Percentiles rank a stretch among this genome's conserved stretches.
phyloP scores from a whole-genome alignment of 192 early-diverging fungal species.

The Dissophora globulifera region DNA sequence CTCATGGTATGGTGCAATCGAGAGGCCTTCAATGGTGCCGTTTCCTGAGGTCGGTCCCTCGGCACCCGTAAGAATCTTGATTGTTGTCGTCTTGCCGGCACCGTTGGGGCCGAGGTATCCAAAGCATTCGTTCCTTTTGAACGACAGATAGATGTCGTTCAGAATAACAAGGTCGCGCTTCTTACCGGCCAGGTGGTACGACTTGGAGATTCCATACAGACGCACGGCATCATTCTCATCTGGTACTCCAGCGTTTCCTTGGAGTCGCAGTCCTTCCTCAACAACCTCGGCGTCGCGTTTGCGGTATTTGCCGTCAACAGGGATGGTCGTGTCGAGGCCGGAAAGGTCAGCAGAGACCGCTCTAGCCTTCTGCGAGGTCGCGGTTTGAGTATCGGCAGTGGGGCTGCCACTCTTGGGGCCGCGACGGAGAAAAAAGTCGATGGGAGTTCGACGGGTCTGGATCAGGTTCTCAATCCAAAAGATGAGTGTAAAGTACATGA shows the following conservation, averaged over 20 bases:
- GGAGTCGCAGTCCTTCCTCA: slow-evolving; percentile 38
- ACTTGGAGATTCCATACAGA: slow-evolving; percentile 42
- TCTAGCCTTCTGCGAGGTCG: not conserved
- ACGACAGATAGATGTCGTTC: slow-evolving; percentile 56
- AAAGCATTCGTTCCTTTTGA: slow-evolving; percentile 61
- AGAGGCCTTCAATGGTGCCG: slow-evolving; percentile 39
- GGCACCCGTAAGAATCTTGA: slow-evolving; percentile 55
- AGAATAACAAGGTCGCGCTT: slow-evolving; percentile 45
- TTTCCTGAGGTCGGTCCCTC: slow-evolving; percentile 46
- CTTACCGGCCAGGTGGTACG: slow-evolving; percentile 22
- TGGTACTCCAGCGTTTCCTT: slow-evolving; percentile 13
- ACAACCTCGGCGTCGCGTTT: slow-evolving; percentile 43
- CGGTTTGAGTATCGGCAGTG: not conserved
- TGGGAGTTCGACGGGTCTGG: slow-evolving; percentile 36
- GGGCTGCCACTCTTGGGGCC: not conserved
- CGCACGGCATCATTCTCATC: slow-evolving; percentile 51
- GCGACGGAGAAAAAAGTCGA: slow-evolving; percentile 27
- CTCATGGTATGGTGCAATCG: slow-evolving; percentile 44
- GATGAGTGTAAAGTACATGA: slow-evolving; percentile 49
- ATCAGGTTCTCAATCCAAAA: slow-evolving; percentile 45
- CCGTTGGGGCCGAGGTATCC: slow-evolving; percentile 71
- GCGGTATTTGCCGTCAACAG: slow-evolving; percentile 39
- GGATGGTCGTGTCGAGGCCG: slow-evolving; percentile 10
- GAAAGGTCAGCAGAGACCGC: not conserved
- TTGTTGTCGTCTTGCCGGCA: slow-evolving; percentile 65